A percentile compares a stretch with the other conserved stretches of the same genome.
These are phyloP conservation scores for Begonia loranthoides DNA, from an alignment of 306 rosid genomes.

Conservation along the genomic window DNA sequence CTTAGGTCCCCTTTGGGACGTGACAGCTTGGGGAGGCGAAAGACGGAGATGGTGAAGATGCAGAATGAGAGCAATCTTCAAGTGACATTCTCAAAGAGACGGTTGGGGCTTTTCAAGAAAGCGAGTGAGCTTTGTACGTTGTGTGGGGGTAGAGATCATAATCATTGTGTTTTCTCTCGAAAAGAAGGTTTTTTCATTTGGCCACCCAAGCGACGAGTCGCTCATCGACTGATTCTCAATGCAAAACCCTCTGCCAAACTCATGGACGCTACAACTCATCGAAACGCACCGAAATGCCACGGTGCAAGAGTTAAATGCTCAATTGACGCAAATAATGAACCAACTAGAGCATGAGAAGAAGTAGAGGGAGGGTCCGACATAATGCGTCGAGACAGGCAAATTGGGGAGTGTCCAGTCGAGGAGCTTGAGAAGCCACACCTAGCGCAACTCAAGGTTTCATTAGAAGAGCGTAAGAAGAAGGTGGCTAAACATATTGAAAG, in stretches of 20 bases:
- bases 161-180: slow-evolving; percentile 34
- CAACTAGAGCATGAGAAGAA: slow-evolving; percentile 11
- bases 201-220: slow-evolving; percentile 21
- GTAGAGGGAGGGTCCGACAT: not conserved
- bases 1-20: too few relatives aligned
- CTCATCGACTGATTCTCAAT: slow-evolving; percentile 5
- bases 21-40: slow-evolving; percentile 34
- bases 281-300: slow-evolving; percentile 6
- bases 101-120: slow-evolving; percentile 31
- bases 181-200: slow-evolving; percentile 26
- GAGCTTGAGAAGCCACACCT: slow-evolving; percentile 4
- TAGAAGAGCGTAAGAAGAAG: slow-evolving; percentile 7
- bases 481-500: not conserved
- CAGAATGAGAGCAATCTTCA: slow-evolving; percentile 20
- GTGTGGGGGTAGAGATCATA: slow-evolving; percentile 24
- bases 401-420: not conserved
- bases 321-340: not conserved
- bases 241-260: not conserved
- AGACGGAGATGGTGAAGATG: slow-evolving; percentile 21
- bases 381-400: not conserved
- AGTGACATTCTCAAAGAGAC: slow-evolving; percentile 34
- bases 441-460: not conserved
- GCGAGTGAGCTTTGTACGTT: slow-evolving; percentile 34
- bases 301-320: slow-evolving; percentile 4
- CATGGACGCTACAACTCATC: not conserved